Evolutionary conservation across 768 basidiomycete genomes (phyloP).

Genomic region (Amanita muscaria): DNA sequence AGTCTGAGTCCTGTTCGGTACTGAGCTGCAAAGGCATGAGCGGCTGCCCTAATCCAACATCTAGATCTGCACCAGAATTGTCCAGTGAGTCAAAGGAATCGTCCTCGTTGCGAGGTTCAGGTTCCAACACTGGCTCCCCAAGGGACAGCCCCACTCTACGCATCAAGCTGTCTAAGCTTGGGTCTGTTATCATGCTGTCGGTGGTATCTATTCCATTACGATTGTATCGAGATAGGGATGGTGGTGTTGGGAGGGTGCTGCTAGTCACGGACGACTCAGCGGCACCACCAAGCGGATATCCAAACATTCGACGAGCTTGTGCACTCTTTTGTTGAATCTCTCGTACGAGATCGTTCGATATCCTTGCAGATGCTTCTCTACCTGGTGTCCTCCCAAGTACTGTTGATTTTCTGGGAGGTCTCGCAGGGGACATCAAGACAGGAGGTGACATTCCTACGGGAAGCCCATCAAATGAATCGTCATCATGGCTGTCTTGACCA

Average conservation of each 20-base stretch:
- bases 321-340: constrained; percentile 36
- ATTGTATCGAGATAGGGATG: constrained; percentile 63
- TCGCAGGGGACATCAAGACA: constrained; percentile 47
- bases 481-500: constrained; percentile 25
- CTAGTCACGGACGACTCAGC: constrained; percentile 60
- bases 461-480: constrained; percentile 44
- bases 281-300: constrained; percentile 21
- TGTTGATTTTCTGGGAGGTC: constrained; percentile 38
- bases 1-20: constrained; percentile 29
- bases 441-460: constrained; percentile 55
- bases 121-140: not conserved
- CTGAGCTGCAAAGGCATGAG: not conserved
- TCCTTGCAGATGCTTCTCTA: constrained; percentile 62
- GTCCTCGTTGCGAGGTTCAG: constrained; percentile 6
- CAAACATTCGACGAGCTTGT: constrained; percentile 18
- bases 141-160: constrained; percentile 45
- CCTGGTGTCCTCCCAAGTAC: constrained; percentile 59
- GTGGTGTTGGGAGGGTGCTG: constrained; percentile 55
- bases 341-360: constrained; percentile 55
- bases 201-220: constrained; percentile 35
- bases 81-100: constrained; percentile 7
- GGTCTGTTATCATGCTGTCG: constrained; percentile 40
- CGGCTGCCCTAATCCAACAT: not conserved
- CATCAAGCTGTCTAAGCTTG: constrained; percentile 66
- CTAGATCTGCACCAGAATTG: not conserved